Conservation (phyloP, 306 rosid genomes). For the Cucurbita pepo region DNA sequence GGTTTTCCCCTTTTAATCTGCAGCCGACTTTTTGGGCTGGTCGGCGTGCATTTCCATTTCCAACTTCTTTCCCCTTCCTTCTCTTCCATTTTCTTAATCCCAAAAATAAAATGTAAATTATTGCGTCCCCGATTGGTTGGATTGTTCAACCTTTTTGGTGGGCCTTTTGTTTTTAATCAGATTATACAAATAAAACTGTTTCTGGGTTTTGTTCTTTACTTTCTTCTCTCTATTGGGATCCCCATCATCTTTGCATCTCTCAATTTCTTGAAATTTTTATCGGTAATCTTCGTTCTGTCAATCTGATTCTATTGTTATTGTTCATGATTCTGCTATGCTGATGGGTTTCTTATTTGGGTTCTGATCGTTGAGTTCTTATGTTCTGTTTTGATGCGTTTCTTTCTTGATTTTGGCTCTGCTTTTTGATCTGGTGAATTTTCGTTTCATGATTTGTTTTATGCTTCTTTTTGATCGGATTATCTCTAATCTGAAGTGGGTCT, state of each 20-base stretch:
- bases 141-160: slow-evolving; percentile 44
- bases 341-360: too few relatives aligned
- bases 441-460: not conserved
- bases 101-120: slow-evolving; percentile 5
- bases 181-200: slow-evolving; percentile 1
- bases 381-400: not conserved
- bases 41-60: slow-evolving; percentile 28
- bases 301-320: not conserved
- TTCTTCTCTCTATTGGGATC: slow-evolving; percentile 1
- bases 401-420: too few relatives aligned
- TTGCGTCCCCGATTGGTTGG: slow-evolving; percentile 39
- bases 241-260: too few relatives aligned
- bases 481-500: not conserved
- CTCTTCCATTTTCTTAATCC: slow-evolving; percentile 6
- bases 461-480: not conserved
- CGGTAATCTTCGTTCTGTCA: not conserved
- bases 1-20: not conserved
- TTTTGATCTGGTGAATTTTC: not conserved
- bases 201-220: slow-evolving; percentile 3
- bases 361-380: not conserved
- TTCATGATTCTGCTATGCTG: not conserved
- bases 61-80: not conserved
- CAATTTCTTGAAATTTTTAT: not conserved
- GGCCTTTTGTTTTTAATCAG: slow-evolving; percentile 11
- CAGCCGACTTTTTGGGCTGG: slow-evolving; percentile 35